Evolutionary conservation across 2,329 filamentous ascomycete species (phyloP).

Genomic region (Ascochyta lentis): DNA sequence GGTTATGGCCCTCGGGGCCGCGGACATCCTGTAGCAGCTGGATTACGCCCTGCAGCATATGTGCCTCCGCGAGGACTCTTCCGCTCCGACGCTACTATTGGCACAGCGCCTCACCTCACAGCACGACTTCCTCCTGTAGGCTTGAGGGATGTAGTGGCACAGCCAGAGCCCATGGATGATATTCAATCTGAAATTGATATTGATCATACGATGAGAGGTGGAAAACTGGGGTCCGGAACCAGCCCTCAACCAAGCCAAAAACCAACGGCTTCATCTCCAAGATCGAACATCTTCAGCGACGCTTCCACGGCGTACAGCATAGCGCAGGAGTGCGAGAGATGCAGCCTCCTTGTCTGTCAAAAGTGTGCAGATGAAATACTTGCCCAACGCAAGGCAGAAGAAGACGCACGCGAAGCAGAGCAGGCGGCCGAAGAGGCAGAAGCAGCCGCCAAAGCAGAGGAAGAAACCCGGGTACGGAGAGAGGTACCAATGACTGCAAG

Average conservation of each 20-base stretch:
- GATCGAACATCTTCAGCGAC: not conserved
- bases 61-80: slow-evolving; percentile 17
- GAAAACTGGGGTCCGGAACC: not conserved
- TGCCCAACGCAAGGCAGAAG: slow-evolving; percentile 1
- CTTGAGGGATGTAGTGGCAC: not conserved
- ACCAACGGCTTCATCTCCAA: not conserved
- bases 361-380: slow-evolving; percentile 24
- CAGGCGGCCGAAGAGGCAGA: not conserved
- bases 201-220: not conserved
- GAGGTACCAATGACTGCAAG: not conserved
- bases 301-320: slow-evolving; percentile 23
- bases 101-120: slow-evolving; percentile 9
- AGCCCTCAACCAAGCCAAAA: not conserved
- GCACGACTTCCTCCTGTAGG: not conserved
- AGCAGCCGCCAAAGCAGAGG: not conserved
- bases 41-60: slow-evolving; percentile 9
- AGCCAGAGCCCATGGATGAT: not conserved
- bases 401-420: not conserved
- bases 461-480: not conserved
- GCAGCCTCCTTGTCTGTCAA: slow-evolving; percentile 33
- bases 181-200: not conserved
- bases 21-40: not conserved
- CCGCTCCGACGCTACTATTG: slow-evolving; percentile 10
- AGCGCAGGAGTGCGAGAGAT: slow-evolving; percentile 34
- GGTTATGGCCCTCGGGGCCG: not conserved